A percentile compares a stretch with the other conserved stretches of the same genome.
Conservation (phyloP, 1,284 basidiomycete genomes). For the Cryptococcus neoformans region DNA sequence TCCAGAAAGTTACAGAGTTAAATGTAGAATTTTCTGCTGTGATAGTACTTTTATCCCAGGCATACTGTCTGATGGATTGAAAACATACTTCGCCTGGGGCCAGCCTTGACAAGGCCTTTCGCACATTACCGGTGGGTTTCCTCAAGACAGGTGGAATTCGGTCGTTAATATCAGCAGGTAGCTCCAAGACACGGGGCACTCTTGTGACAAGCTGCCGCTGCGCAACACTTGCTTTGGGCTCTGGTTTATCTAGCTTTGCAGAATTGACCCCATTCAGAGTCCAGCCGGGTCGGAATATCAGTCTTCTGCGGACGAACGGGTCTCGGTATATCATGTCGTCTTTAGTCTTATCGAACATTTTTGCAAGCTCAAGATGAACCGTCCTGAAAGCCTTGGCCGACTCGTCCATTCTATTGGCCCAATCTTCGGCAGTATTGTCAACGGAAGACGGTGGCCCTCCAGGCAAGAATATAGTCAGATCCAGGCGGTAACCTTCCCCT, state of each 20-base stretch:
- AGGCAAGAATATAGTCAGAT: slow-evolving; percentile 17
- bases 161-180: not conserved
- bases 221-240: slow-evolving; percentile 5
- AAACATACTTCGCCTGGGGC: slow-evolving; percentile 11
- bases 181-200: not conserved
- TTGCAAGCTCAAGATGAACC: slow-evolving; percentile 4
- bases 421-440: slow-evolving; percentile 1
- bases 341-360: slow-evolving; percentile 1
- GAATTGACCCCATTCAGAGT: slow-evolving; percentile 8
- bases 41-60: slow-evolving; percentile 12
- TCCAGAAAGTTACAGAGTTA: slow-evolving; percentile 1
- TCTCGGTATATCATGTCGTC: slow-evolving; percentile 2
- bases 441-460: slow-evolving; percentile 4
- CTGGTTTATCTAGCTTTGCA: not conserved
- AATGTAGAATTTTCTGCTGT: slow-evolving; percentile 7
- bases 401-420: slow-evolving; percentile 3
- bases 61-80: slow-evolving; percentile 9
- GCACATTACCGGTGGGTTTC: not conserved
- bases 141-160: not conserved
- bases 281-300: slow-evolving; percentile 19
- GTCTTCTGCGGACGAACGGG: slow-evolving; percentile 7
- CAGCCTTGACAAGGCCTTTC: slow-evolving; percentile 2
- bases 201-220: slow-evolving; percentile 1
- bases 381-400: slow-evolving; percentile 6
- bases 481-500: slow-evolving; percentile 7